Evolutionary conservation across 176 grass and related monocot species (phyloP), one percentile per base, ranked within the genome.

Genomic region (Rhipidocladum racemiflorum): DNA sequence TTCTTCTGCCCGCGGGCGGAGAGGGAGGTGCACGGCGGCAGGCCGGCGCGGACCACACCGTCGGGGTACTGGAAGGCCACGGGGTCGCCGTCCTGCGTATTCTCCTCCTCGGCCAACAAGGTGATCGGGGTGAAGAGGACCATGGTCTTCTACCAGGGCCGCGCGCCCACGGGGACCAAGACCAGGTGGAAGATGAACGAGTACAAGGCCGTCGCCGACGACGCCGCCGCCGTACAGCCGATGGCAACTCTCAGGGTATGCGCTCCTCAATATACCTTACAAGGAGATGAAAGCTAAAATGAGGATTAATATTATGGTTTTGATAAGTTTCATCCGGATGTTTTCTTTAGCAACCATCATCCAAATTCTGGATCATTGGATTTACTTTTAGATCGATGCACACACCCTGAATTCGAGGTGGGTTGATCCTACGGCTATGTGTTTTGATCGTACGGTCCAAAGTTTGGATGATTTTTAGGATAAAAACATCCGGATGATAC

Each of bases 141-240:
- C 50, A 93, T 97, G 91, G 94, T 97, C 24, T 97, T 97, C 68
- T 97, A 97, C 81, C 2, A 80, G 40, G 94, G 94, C n/a, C 83
- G 91, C 69, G 84, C 86, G 0, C 91, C 91, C 9, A 77, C 50
- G 0, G 86, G 88, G 32, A 81, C 24, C 61, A 91, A 86, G 83
- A 97, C 91, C 8, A 62, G 27, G 2, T 97, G 94, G 94, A 97
- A 97, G 91, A 93, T 97, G 91, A 97, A 97, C 45, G 88, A 97
- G 84, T 97, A 97, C 66, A 91, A 91, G 84, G 81, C 84, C 35
- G 25, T 61, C 76, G 83, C 15, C 49, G 72, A 0, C 16, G 44
- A 11, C 43, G 78, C 2, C 69, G 65, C 7, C 6, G 29, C 30
- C 28, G 5, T 25, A 7, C 21, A 35, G 16, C 9, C 34, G 15